phyloP scores from a whole-genome alignment of 2,329 filamentous ascomycete genomes.

The Cercospora berteroae region DNA sequence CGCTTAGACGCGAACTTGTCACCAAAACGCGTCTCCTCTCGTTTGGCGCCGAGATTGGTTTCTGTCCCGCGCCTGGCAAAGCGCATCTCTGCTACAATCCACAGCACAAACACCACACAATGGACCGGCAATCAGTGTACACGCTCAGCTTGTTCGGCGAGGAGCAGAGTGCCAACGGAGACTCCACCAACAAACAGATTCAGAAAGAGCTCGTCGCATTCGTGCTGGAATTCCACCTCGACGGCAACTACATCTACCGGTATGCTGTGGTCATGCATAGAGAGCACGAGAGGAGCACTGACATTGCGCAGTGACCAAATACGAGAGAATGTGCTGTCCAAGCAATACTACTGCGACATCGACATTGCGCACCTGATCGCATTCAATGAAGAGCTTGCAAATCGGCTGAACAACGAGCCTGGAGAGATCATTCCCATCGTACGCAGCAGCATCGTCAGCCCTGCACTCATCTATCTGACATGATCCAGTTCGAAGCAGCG shows the following conservation, averaged over 20 bases:
- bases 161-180: slow-evolving; percentile 30
- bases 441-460: slow-evolving; percentile 32
- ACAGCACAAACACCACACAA: slow-evolving; percentile 39
- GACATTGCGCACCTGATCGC: slow-evolving; percentile 94
- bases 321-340: slow-evolving; percentile 87
- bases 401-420: slow-evolving; percentile 83
- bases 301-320: slow-evolving; percentile 74
- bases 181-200: slow-evolving; percentile 52
- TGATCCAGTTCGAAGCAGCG: slow-evolving; percentile 76
- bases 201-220: slow-evolving; percentile 84
- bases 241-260: slow-evolving; percentile 95
- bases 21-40: slow-evolving; percentile 12
- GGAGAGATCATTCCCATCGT: slow-evolving; percentile 90
- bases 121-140: slow-evolving; percentile 89
- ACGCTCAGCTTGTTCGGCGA: slow-evolving; percentile 73
- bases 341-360: slow-evolving; percentile 94
- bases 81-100: slow-evolving; percentile 1
- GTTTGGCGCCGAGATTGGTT: background rate
- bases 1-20: background rate
- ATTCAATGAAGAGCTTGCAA: slow-evolving; percentile 92
- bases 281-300: slow-evolving; percentile 28
- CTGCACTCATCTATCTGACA: slow-evolving; percentile 26
- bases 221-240: slow-evolving; percentile 87
- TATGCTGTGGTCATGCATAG: slow-evolving; percentile 40
- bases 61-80: background rate